These are phyloP conservation scores for Penicillium coffeae DNA, from an alignment of 495 filamentous ascomycete genomes.

Conservation along the genomic window DNA sequence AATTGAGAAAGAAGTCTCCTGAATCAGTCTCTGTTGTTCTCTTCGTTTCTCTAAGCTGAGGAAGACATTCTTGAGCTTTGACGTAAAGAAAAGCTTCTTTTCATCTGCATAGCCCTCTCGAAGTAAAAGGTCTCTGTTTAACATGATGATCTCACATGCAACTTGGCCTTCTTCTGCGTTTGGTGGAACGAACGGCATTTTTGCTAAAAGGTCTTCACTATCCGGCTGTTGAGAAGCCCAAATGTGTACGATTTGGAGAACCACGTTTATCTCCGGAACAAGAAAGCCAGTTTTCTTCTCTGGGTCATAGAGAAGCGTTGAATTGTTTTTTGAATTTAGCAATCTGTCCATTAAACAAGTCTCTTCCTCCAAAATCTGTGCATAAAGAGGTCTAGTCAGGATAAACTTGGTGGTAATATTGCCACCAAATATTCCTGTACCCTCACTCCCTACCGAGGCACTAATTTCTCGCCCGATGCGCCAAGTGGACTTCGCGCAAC, in stretches of 20 bases:
- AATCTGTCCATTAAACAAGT: neutral
- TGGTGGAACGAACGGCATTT: neutral
- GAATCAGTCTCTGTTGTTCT: neutral
- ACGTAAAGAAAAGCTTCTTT: neutral
- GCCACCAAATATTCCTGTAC: neutral
- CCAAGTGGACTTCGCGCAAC: too few species aligned
- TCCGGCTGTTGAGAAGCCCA: neutral
- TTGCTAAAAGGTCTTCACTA: neutral
- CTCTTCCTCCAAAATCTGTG: neutral
- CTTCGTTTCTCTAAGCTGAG: neutral
- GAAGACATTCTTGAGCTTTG: slow-evolving; percentile 2
- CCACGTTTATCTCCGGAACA: neutral
- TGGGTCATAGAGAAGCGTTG: neutral
- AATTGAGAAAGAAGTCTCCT: neutral
- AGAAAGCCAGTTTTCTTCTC: slow-evolving; percentile 1
- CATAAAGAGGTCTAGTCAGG: neutral
- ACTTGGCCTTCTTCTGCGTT: neutral
- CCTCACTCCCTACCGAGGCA: neutral
- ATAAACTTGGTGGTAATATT: neutral
- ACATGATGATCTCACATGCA: neutral
- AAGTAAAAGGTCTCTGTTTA: neutral
- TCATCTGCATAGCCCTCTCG: slow-evolving; percentile 1
- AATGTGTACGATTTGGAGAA: neutral
- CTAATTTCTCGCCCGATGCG: slow-evolving; percentile 1
- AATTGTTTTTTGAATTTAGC: neutral